Percentiles rank a stretch among this genome's conserved stretches.
These are phyloP conservation scores for Rhodamnia rubescens DNA, from an alignment of 345 rosid genomes.

Conservation along the genomic window DNA sequence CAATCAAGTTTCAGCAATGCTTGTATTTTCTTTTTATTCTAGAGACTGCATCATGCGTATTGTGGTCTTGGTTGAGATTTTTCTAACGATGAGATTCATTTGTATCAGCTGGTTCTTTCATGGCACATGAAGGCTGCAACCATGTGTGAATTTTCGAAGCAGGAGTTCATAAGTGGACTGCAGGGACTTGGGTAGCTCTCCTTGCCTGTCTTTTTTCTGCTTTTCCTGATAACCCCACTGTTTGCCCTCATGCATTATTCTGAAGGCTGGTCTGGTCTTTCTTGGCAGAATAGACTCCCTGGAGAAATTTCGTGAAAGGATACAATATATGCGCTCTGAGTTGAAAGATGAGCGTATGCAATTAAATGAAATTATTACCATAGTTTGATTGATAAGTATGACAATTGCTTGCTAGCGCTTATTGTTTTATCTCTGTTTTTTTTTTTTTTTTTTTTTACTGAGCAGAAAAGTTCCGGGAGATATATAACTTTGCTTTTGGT, in stretches of 20 bases:
- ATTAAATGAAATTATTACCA: conserved; percentile 9
- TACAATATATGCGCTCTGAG: conserved; percentile 78
- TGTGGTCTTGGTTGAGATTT: background rate
- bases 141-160: conserved; percentile 90
- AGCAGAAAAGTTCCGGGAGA: conserved; percentile 91
- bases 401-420: background rate
- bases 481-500: conserved; percentile 89
- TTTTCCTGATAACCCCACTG: background rate
- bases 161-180: conserved; percentile 77
- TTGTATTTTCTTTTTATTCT: background rate
- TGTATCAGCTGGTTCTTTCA: conserved; percentile 79
- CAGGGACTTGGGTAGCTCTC: conserved; percentile 69
- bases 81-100: background rate
- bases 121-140: conserved; percentile 99
- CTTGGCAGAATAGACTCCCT: conserved; percentile 81
- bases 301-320: conserved; percentile 74
- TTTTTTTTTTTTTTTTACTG: conserved; percentile 11
- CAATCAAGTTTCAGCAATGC: background rate
- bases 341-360: conserved; percentile 81
- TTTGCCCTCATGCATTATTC: background rate
- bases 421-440: background rate
- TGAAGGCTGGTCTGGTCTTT: conserved; percentile 9
- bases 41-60: background rate
- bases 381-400: background rate
- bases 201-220: background rate